Percentiles rank a stretch among this genome's conserved stretches.
phyloP scores from a whole-genome alignment of 2,329 filamentous ascomycete genomes.

The Xylariaceae sp. region DNA sequence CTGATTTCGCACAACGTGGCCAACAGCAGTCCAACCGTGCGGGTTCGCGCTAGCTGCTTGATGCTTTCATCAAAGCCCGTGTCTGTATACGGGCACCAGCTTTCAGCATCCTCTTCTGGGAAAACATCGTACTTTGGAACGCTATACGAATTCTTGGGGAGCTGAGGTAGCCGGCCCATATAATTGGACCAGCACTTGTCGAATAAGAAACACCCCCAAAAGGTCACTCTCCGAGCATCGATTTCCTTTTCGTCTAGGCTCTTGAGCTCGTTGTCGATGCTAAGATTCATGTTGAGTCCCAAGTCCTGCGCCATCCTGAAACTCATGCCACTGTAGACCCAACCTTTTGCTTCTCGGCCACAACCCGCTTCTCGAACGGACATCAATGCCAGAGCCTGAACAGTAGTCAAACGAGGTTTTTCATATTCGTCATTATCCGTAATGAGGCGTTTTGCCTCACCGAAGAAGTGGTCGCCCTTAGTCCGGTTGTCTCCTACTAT shows the following conservation, averaged over 20 bases:
- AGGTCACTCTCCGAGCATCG: constrained; percentile 85
- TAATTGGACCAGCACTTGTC: constrained; percentile 99
- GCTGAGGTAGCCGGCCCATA: constrained; percentile 81
- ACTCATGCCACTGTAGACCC: constrained; percentile 98
- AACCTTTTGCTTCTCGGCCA: constrained; percentile 88
- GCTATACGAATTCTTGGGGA: constrained; percentile 74
- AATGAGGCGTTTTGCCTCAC: constrained; percentile 84
- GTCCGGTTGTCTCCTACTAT: constrained; percentile 72
- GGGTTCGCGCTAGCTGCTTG: constrained; percentile 75
- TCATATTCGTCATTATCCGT: constrained; percentile 91
- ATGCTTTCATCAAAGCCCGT: constrained; percentile 67
- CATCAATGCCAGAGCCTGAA: constrained; percentile 92
- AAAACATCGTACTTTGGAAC: constrained; percentile 89
- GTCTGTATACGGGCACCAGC: constrained; percentile 88
- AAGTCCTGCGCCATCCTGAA: constrained; percentile 97
- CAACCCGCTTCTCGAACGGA: constrained; percentile 94
- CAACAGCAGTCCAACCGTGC: constrained; percentile 77
- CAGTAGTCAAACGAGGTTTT: constrained; percentile 79
- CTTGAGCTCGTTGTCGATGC: constrained; percentile 54
- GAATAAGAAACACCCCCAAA: constrained; percentile 97
- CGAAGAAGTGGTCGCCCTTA: constrained; percentile 94
- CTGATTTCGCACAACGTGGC: constrained; percentile 87
- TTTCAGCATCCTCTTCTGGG: constrained; percentile 77
- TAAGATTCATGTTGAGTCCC: constrained; percentile 80
- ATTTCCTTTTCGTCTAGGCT: constrained; percentile 74